These are phyloP conservation scores for Penicillium turbatum DNA, from an alignment of 495 filamentous ascomycete species.

Conservation along the genomic window DNA sequence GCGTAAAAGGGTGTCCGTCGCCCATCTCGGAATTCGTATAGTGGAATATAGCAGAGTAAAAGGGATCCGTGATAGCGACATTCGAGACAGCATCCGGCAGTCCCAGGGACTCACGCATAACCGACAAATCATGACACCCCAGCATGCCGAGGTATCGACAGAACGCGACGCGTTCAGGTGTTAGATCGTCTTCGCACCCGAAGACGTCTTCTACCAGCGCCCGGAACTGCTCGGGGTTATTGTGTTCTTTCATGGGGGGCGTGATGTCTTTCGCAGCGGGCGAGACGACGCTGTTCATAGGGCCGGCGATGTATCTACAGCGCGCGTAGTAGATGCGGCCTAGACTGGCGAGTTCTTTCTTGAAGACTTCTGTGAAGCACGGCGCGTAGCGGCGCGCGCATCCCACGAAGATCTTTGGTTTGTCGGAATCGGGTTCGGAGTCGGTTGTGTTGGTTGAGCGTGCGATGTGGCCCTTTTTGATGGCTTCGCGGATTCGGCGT, in stretches of 20 bases:
- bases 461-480: conserved; percentile 12
- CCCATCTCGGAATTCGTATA: conserved; percentile 21
- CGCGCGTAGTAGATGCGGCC: conserved; percentile 51
- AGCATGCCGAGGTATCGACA: conserved; percentile 45
- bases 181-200: conserved; percentile 28
- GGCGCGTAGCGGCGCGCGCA: conserved; percentile 54
- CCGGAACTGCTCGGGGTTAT: conserved; percentile 8
- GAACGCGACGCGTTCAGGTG: conserved; percentile 28
- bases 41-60: conserved; percentile 47
- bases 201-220: conserved; percentile 31
- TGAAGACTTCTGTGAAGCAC: conserved; percentile 44
- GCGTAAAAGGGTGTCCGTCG: conserved; percentile 38
- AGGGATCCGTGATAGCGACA: conserved; percentile 40
- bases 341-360: conserved; percentile 40
- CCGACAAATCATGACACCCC: conserved; percentile 52
- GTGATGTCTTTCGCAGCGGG: not conserved
- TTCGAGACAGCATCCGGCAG: conserved; percentile 42
- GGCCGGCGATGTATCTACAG: conserved; percentile 51
- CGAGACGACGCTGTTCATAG: conserved; percentile 10
- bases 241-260: not conserved
- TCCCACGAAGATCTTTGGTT: conserved; percentile 49
- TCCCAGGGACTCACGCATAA: conserved; percentile 55
- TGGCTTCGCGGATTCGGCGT: conserved; percentile 39
- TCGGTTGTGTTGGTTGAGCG: not conserved
- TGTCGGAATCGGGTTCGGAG: conserved; percentile 2